A percentile compares a stretch with the other conserved stretches of the same genome.
These are phyloP conservation scores for Penicillium lividum DNA, from an alignment of 495 filamentous ascomycete species.

Conservation along the genomic window DNA sequence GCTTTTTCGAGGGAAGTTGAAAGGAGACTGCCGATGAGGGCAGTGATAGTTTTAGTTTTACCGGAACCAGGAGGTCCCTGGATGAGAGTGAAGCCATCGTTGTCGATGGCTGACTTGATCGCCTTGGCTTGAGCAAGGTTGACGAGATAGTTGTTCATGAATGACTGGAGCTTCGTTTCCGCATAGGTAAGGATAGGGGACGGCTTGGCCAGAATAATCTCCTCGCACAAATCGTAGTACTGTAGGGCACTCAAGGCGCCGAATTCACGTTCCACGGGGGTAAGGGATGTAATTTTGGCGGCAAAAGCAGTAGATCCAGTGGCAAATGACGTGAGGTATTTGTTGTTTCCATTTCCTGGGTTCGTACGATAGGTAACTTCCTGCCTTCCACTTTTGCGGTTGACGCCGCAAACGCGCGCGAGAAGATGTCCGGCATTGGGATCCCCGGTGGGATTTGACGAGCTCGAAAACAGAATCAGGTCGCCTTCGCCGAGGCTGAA, in stretches of 20 bases:
- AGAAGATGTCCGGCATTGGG: conserved; percentile 73
- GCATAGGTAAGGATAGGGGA: conserved; percentile 81
- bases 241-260: conserved; percentile 85
- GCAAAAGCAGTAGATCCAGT: conserved; percentile 67
- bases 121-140: conserved; percentile 92
- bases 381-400: conserved; percentile 71
- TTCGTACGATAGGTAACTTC: conserved; percentile 86
- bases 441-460: conserved; percentile 61
- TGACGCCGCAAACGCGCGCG: conserved; percentile 77
- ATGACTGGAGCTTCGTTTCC: conserved; percentile 64
- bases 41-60: conserved; percentile 97
- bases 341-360: conserved; percentile 50
- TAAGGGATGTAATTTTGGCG: conserved; percentile 84
- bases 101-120: conserved; percentile 85
- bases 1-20: conserved; percentile 57
- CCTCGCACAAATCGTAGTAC: conserved; percentile 93
- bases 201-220: conserved; percentile 84
- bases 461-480: conserved; percentile 79
- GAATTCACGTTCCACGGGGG: conserved; percentile 91
- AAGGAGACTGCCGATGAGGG: conserved; percentile 87
- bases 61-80: conserved; percentile 96
- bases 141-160: conserved; percentile 74
- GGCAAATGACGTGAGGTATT: conserved; percentile 51
- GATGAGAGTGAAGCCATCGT: conserved; percentile 93
- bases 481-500: conserved; percentile 78